Evolutionary conservation across 345 rosid species (phyloP), one percentile per base, ranked within the genome.

Genomic region (Sonneratia caseolaris): DNA sequence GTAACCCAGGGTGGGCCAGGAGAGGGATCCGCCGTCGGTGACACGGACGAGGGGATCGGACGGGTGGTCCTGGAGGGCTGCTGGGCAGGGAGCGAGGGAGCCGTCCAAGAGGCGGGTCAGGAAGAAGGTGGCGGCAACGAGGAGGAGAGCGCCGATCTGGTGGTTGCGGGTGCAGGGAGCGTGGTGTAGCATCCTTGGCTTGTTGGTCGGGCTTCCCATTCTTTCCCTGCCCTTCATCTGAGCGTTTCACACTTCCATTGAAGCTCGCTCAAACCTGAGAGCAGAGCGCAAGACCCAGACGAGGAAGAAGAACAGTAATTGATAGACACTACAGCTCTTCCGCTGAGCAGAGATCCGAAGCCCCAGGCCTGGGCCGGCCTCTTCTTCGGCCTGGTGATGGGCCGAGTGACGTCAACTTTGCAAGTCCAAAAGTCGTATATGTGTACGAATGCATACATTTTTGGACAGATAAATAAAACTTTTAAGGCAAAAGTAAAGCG

Each of bases 151-250:
- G 35, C 89, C 95, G 78, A 91, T 88, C 96, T 87, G 96, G 78
- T 94, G 96, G n/a, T 82, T 74, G 79, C 96, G 98, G 21, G 91
- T 83, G 87, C 96, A 94, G 66, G 91, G 81, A 45, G 89, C 81
- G 51, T 81, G 82, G 77, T 78, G 73, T 21, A 67, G 35, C 66
- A 62, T 14, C 11, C 70, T 43, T 1, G 70, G 36, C 55, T 68
- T 68, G 55, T 45, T 45, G 24, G 36, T 43, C 21, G 70, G 70
- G 48, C 70, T 68, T 68, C 70, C 70, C 70, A 68, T 68, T 16
- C 15, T 27, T 36, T 12, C 35, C 24, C 51, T 9, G 11, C 70
- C 1, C 24, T 51, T 27, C 19, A 11, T 45, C 37, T 68, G 56
- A 3, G 18, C 22, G 22, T 19, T 7, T 53, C 59, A 53, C 4